phyloP scores from a whole-genome alignment of 345 rosid genomes.

The Rubroshorea leprosula region DNA sequence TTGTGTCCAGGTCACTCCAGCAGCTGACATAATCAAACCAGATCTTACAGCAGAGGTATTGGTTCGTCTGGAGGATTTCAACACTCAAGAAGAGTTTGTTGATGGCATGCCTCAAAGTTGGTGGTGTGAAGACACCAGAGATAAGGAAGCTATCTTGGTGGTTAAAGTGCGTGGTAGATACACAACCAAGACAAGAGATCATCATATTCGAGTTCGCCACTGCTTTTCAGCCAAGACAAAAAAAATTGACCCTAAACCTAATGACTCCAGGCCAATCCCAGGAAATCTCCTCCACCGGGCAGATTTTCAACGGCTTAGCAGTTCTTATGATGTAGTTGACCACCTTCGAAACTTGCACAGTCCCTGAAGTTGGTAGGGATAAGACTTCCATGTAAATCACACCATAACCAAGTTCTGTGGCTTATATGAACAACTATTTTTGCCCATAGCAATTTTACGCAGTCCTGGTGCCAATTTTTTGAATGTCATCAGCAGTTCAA shows the following conservation, averaged over 20 bases:
- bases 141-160: constrained; percentile 57
- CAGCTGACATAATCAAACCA: constrained; percentile 55
- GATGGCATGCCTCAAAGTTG: constrained; percentile 68
- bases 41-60: constrained; percentile 47
- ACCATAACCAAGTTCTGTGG: background rate
- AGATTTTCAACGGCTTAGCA: constrained; percentile 63
- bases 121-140: constrained; percentile 67
- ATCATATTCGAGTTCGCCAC: constrained; percentile 69
- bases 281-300: constrained; percentile 65
- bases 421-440: background rate
- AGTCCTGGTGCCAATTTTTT: constrained; percentile 4
- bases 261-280: constrained; percentile 24
- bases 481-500: constrained; percentile 6
- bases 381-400: background rate
- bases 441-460: background rate
- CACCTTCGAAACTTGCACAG: constrained; percentile 68
- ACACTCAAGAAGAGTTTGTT: constrained; percentile 52
- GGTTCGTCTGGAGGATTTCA: constrained; percentile 59
- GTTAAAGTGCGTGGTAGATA: constrained; percentile 56
- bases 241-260: constrained; percentile 20
- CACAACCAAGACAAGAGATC: constrained; percentile 49
- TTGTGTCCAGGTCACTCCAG: constrained; percentile 54
- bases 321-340: constrained; percentile 66
- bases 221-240: constrained; percentile 43
- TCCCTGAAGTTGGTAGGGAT: constrained; percentile 32